Evolutionary conservation across 768 basidiomycete species (phyloP).

Genomic region (Lyophyllum semitale): DNA sequence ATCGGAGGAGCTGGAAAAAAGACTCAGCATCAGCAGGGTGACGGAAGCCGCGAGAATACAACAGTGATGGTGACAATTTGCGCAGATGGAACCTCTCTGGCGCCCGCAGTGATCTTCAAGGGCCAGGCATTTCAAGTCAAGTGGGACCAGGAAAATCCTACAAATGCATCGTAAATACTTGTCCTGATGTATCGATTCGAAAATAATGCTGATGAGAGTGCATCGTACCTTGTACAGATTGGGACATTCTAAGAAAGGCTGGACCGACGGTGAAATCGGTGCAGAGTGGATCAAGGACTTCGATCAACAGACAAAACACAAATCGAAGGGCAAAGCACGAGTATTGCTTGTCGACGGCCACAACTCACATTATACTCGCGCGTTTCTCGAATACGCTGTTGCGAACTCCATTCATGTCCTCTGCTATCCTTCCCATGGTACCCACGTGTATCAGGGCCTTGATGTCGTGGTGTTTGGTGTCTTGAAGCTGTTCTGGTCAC

Average conservation of each 20-base stretch:
- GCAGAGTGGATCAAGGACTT: conserved; percentile 43
- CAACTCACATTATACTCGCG: conserved; percentile 31
- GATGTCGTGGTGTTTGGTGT: no score
- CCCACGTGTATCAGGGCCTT: no score
- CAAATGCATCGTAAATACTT: conserved; percentile 30
- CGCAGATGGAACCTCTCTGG: conserved; percentile 33
- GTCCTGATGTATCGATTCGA: no score
- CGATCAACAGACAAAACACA: background rate
- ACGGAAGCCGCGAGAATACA: conserved; percentile 27
- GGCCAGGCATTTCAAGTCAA: conserved; percentile 28
- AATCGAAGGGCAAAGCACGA: conserved; percentile 18
- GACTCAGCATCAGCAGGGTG: conserved; percentile 5
- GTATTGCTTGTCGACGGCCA: conserved; percentile 41
- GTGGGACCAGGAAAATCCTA: conserved; percentile 37
- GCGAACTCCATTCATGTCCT: conserved; percentile 28
- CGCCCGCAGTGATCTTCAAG: conserved; percentile 38
- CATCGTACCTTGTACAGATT: no score
- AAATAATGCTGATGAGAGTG: no score
- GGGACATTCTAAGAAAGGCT: no score
- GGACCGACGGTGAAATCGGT: no score
- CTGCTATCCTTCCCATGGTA: conserved; percentile 31
- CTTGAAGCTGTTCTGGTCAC: background rate
- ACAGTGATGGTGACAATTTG: conserved; percentile 42
- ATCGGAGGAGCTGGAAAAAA: conserved; percentile 2
- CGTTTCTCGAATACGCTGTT: conserved; percentile 28